Evolutionary conservation across 1,284 basidiomycete species (phyloP), one percentile per base, ranked within the genome.

Genomic region (Sporisorium iseilematis-ciliati): DNA sequence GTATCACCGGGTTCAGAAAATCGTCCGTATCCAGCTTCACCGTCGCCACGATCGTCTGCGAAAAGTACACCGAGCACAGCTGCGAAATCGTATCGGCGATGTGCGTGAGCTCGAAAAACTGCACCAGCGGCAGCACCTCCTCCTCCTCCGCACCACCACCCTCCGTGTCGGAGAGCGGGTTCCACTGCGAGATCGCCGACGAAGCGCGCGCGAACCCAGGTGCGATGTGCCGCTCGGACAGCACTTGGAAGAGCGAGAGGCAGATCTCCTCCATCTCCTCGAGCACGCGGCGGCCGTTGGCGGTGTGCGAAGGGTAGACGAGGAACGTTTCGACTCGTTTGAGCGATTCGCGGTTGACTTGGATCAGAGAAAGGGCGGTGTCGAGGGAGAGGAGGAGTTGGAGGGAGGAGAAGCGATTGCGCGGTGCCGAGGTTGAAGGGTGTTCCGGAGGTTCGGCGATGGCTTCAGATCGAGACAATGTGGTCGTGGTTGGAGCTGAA

Each of bases 61-160:
- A 95, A 82, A 95, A 99, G 86, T 96, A 99, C 1, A 98, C 96
- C 78, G 98, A 94, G 2, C 97, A 91, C 91, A 99, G 97, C 29
- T 92, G 93, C 86, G 95, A 93, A 55, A 99, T 97, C 20, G 94
- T 99, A 85, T 99, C 96, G 0, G 94, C 97, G 18, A 98, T 89
- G 87, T 99, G 96, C 0, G 97, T 95, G 18, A 99, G 88, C 87
- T 98, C 96, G 79, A 99, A 98, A 86, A 99, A 99, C 85, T 98
- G 95, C 48, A 97, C 87, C 1, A 99, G 87, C 0, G 96, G 95
- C 0, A 94, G 93, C 1, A 98, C 94, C 20, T 76, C 91, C 89
- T 3, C 90, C 92, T 42, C 67, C 92, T 95, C 76, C 7, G 55
- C 33, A 25, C n/a, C 25, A 16, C 40, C 40, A 51, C 18, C 21